These are phyloP conservation scores for Trametopsis cervina DNA, from an alignment of 768 basidiomycete genomes.

Conservation along the genomic window DNA sequence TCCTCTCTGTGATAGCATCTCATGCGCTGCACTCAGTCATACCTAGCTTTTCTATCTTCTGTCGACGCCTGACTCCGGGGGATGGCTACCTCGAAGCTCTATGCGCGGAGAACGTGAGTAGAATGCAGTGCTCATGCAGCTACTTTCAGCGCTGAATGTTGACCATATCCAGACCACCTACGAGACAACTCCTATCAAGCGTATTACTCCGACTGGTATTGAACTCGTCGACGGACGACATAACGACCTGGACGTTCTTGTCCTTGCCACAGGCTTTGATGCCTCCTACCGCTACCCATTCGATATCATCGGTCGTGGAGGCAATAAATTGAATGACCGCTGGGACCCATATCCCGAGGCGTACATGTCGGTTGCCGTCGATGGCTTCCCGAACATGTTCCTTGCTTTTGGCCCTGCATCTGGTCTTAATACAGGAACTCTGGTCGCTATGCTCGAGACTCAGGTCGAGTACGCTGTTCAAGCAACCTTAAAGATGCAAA, in stretches of 20 bases:
- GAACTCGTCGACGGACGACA: conserved; percentile 47
- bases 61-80: conserved; percentile 57
- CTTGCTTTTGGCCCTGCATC: conserved; percentile 50
- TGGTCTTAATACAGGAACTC: conserved; percentile 42
- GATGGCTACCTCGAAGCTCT: conserved; percentile 62
- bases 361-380: conserved; percentile 52
- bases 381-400: conserved; percentile 67
- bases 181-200: conserved; percentile 45
- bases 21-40: conserved; percentile 32
- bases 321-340: conserved; percentile 41
- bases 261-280: conserved; percentile 64
- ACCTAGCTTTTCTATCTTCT: conserved; percentile 49
- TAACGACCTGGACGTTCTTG: conserved; percentile 48
- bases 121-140: background rate
- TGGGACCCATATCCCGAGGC: conserved; percentile 48
- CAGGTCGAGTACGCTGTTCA: conserved; percentile 50
- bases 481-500: conserved; percentile 51
- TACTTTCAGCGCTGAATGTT: background rate
- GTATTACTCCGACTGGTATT: conserved; percentile 46
- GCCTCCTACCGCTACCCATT: conserved; percentile 42
- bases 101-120: conserved; percentile 47
- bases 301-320: conserved; percentile 49
- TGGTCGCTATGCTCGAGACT: conserved; percentile 48
- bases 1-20: background rate
- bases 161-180: background rate